phyloP scores from a whole-genome alignment of 257 asterid genomes.

The Solanum ossicruentum region DNA sequence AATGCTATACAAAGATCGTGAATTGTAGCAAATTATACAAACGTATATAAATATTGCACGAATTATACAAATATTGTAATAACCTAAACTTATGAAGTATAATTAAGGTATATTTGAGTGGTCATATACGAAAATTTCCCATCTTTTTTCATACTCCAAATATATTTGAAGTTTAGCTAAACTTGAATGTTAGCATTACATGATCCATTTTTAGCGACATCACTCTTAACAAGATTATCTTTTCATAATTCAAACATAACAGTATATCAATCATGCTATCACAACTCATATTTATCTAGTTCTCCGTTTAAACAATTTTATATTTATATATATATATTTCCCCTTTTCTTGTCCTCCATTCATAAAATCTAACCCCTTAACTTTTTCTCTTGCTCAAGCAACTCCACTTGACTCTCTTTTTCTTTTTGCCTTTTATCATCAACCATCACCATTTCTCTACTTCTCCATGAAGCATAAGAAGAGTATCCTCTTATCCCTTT shows the following conservation, averaged over 20 bases:
- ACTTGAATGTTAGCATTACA: accelerated
- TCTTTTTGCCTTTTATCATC: not conserved
- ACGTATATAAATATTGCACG: too few species aligned
- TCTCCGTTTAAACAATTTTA: not conserved
- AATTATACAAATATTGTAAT: too few species aligned
- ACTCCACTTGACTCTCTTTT: not conserved
- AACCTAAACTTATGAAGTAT: too few species aligned
- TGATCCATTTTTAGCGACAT: accelerated
- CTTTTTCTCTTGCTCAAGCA: not conserved
- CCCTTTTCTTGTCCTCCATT: not conserved
- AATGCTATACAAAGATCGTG: too few species aligned
- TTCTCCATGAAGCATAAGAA: not conserved
- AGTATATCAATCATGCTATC: not conserved
- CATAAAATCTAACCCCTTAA: not conserved
- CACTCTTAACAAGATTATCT: accelerated
- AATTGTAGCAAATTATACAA: too few species aligned
- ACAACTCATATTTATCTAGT: too few species aligned
- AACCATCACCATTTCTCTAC: too few species aligned
- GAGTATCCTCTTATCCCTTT: not conserved
- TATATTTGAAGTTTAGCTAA: accelerated
- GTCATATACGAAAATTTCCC: too few species aligned
- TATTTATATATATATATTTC: not conserved
- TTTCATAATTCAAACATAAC: not conserved
- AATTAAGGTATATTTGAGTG: too few species aligned
- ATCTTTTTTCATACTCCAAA: too few species aligned